Base-by-base conservation (phyloP, 441 rosid genomes). In the Brassica balearica region DNA sequence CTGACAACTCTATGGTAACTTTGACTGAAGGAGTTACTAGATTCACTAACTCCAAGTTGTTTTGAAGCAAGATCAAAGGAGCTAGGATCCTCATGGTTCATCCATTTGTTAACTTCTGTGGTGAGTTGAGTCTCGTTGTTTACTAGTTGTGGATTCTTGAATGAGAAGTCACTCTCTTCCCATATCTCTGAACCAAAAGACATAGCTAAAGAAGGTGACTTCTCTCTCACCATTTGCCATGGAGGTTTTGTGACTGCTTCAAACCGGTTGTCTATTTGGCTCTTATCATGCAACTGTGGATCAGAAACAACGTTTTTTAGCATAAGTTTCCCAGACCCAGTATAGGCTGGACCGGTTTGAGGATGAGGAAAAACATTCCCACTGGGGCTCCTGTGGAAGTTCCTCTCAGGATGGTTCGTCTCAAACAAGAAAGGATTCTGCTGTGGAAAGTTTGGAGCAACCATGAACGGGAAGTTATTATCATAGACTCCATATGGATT, bases 271-370 rank as follows among this genome's bases (percentile, higher is more conserved):
- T 69, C 68, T 58, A 64, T 80, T 15, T 83, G 78, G 77, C 72
- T 84, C 73, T 82, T 86, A 67, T 86, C 84, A 67, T 79, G 87
- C 80, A 91, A 82, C 70, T 76, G 80, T 2, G 94, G 84, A 76
- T 91, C 93, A 22, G 93, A 90, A 65, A 81, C 80, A 73, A 87
- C 80, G 80, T 87, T 84, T 77, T 85, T 91, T 20, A 86, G 83
- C 55, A 15, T 53, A 51, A 76, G 72, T 69, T 72, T 80, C 70
- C 69, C 85, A 5, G 84, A 69, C 61, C 74, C 86, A 12, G 12
- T 51, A 79, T 83, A 82, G 48, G 80, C 80, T 73, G 71, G 88
- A 73, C 75, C 63, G 11, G 60, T 55, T 55, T 55, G 23, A 55
- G 10, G 60, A 20, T 77, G 43, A 46, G 79, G 86, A 70, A 56